Evolutionary conservation across 805 yeast genomes (phyloP).

Genomic region (Diddensiella transvaalensis): DNA sequence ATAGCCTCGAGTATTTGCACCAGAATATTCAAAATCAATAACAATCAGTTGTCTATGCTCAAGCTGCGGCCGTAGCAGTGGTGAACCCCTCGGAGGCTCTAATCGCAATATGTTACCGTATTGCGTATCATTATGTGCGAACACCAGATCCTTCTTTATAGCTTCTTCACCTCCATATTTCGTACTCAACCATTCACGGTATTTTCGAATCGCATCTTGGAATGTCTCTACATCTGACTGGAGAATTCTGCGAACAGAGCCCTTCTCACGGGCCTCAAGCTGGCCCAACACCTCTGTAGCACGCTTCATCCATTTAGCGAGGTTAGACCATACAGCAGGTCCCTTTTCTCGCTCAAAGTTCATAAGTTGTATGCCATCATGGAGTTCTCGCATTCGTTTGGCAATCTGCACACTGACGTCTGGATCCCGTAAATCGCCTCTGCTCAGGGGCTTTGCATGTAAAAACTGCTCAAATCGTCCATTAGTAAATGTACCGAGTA

Average conservation of each 20-base stretch:
- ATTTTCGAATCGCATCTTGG: constrained; percentile 44
- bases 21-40: constrained; percentile 94
- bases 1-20: constrained; percentile 82
- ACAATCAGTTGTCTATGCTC: constrained; percentile 79
- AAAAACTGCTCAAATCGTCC: constrained; percentile 94
- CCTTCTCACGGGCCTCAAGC: constrained; percentile 37
- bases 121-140: constrained; percentile 96
- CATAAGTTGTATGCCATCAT: constrained; percentile 67
- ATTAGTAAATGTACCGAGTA: constrained; percentile 84
- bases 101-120: constrained; percentile 85
- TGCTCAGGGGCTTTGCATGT: constrained; percentile 73
- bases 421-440: constrained; percentile 68
- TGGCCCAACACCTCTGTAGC: constrained; percentile 44
- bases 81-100: constrained; percentile 46
- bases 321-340: constrained; percentile 65
- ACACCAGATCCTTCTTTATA: constrained; percentile 53
- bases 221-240: constrained; percentile 48
- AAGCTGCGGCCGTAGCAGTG: constrained; percentile 44
- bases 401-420: constrained; percentile 81
- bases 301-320: constrained; percentile 65
- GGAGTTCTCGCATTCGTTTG: constrained; percentile 94
- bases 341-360: constrained; percentile 53
- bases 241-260: constrained; percentile 22
- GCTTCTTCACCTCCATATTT: constrained; percentile 43
- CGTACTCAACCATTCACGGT: constrained; percentile 58